phyloP scores from a whole-genome alignment of 2,329 filamentous ascomycete species.

The Claviceps pazoutovae region DNA sequence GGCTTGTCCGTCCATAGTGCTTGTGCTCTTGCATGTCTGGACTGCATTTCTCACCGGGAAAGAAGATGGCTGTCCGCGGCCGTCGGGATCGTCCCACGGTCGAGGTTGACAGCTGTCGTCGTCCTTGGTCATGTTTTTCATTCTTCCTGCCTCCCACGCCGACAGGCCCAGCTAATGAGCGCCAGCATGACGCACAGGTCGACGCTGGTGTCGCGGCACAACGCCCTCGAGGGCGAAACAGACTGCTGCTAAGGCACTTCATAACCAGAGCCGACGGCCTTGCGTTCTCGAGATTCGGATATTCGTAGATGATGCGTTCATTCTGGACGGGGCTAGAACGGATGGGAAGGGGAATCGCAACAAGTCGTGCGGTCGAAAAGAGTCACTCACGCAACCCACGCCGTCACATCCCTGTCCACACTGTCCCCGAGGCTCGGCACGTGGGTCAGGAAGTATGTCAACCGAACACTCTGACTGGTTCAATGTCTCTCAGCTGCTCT shows the following conservation, averaged over 20 bases:
- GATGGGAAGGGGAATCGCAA: background rate
- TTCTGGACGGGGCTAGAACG: conserved; percentile 1
- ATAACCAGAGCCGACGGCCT: conserved; percentile 16
- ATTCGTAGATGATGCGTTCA: conserved; percentile 5
- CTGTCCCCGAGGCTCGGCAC: too few species aligned
- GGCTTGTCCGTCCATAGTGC: background rate
- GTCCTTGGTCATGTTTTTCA: conserved; percentile 3
- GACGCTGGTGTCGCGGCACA: background rate
- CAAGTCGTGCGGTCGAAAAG: background rate
- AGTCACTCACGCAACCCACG: too few species aligned
- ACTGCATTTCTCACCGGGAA: conserved; percentile 31
- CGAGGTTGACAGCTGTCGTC: conserved; percentile 2
- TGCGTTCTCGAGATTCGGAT: background rate
- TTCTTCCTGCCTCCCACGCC: conserved; percentile 5
- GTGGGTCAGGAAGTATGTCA: too few species aligned
- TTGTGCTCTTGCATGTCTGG: background rate
- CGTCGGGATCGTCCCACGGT: conserved; percentile 21
- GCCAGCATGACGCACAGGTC: background rate
- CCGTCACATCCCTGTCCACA: too few species aligned
- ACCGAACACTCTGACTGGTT: too few species aligned
- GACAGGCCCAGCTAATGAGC: background rate
- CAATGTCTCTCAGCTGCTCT: too few species aligned
- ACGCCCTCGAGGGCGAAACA: conserved; percentile 15
- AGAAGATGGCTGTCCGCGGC: conserved; percentile 45
- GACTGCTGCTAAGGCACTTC: conserved; percentile 17